Percentiles rank a stretch among this genome's conserved stretches.
These are phyloP conservation scores for Salix brachista DNA, from an alignment of 345 rosid species.

Conservation along the genomic window DNA sequence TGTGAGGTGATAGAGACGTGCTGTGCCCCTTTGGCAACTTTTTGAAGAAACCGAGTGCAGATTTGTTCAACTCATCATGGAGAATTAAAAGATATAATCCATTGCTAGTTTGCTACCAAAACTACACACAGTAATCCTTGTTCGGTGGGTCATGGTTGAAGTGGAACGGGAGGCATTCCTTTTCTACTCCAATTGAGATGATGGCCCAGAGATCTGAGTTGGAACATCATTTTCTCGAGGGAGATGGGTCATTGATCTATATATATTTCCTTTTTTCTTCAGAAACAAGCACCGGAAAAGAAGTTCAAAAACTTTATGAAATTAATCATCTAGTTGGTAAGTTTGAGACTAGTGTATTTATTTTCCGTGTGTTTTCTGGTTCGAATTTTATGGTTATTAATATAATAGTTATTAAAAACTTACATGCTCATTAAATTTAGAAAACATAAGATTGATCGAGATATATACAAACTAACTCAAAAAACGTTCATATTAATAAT, in stretches of 20 bases:
- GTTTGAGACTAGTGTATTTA: no score
- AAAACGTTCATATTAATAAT: no score
- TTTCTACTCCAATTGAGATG: conserved; percentile 11
- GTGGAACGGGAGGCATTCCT: conserved; percentile 22
- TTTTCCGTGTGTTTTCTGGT: no score
- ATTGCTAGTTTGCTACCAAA: neutral
- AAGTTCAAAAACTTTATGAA: neutral
- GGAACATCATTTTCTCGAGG: conserved; percentile 13
- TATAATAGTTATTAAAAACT: no score
- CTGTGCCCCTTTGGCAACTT: neutral
- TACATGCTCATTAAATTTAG: no score
- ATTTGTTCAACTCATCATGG: neutral
- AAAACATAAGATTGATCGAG: fast-evolving
- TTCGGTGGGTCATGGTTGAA: conserved; percentile 21
- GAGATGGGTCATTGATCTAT: neutral
- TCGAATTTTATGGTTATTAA: no score
- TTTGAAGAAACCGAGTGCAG: neutral
- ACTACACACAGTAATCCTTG: neutral
- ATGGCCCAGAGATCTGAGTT: neutral
- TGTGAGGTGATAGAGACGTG: neutral
- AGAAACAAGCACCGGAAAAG: neutral
- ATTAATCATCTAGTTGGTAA: no score
- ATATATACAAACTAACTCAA: no score
- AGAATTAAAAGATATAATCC: neutral
- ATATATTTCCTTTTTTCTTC: neutral